Evolutionary conservation across 306 rosid genomes (phyloP).

Genomic region (Vigna radiata): DNA sequence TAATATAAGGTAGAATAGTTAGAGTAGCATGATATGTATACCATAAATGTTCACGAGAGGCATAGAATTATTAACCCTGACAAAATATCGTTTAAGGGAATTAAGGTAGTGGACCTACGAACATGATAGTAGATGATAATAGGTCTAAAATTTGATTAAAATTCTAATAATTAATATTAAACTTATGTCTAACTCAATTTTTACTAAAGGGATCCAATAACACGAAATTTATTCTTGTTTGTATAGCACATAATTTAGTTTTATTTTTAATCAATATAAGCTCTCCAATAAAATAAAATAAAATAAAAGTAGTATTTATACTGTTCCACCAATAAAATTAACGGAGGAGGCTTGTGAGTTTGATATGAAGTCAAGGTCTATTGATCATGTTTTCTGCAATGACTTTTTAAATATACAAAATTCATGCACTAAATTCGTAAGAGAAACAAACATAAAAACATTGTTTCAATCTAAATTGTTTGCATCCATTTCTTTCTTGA

Average conservation of each 20-base stretch:
- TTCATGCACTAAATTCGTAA: neutral
- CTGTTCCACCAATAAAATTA: neutral
- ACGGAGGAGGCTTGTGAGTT: neutral
- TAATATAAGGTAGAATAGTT: neutral
- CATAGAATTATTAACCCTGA: neutral
- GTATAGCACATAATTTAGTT: too few relatives aligned
- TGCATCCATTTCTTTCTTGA: neutral
- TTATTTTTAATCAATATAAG: too few relatives aligned
- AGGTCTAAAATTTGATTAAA: too few relatives aligned
- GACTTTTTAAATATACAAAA: neutral
- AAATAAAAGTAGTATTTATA: too few relatives aligned
- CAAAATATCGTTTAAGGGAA: neutral
- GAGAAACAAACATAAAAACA: neutral
- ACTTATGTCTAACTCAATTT: too few relatives aligned
- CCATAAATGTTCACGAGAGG: constrained; percentile 2
- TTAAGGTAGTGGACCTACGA: neutral
- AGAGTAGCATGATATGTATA: neutral
- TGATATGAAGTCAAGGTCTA: neutral
- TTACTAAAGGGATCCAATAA: too few relatives aligned
- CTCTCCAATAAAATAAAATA: too few relatives aligned
- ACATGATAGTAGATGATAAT: too few relatives aligned
- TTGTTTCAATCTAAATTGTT: neutral
- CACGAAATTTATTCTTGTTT: too few relatives aligned
- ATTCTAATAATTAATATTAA: too few relatives aligned
- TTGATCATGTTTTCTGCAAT: too few relatives aligned